Percentiles rank a stretch among this genome's conserved stretches.
phyloP scores from a whole-genome alignment of 2,329 filamentous ascomycete species.

The Tolypocladium tropicale region DNA sequence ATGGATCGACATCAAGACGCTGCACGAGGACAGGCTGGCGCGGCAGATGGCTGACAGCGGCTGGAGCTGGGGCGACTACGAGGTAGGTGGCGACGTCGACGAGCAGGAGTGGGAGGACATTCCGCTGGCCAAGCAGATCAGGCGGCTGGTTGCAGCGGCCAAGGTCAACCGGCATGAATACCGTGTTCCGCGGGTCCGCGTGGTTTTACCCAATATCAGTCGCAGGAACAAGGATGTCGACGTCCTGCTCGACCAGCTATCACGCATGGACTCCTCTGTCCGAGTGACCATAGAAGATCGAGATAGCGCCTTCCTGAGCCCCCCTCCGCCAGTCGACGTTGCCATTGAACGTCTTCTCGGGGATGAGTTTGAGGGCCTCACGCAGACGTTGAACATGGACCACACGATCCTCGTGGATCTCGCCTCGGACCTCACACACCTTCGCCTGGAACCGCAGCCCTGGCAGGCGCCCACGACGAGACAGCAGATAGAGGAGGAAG shows the following conservation, averaged over 20 bases:
- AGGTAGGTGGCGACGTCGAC: constrained; percentile 17
- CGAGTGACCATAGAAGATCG: constrained; percentile 21
- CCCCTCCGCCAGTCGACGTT: constrained; percentile 12
- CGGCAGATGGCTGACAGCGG: constrained; percentile 30
- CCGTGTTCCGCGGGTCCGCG: constrained; percentile 21
- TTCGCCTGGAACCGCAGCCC: constrained; percentile 17
- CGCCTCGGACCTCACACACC: constrained; percentile 29
- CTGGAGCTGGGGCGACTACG: constrained; percentile 29
- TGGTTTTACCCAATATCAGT: constrained; percentile 23
- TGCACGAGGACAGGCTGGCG: constrained; percentile 21
- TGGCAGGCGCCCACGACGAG: constrained; percentile 23
- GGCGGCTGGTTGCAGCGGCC: constrained; percentile 24
- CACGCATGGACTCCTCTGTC: constrained; percentile 18
- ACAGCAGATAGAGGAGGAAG: constrained; percentile 24
- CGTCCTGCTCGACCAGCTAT: constrained; percentile 20
- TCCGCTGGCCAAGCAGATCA: constrained; percentile 20
- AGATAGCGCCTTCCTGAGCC: constrained; percentile 13
- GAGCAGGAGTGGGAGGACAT: constrained; percentile 23
- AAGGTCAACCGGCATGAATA: constrained; percentile 26
- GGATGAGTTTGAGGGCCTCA: constrained; percentile 21
- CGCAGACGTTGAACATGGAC: constrained; percentile 27
- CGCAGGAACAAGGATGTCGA: constrained; percentile 18
- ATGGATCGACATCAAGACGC: constrained; percentile 22
- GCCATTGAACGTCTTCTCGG: constrained; percentile 21
- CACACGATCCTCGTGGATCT: constrained; percentile 30